Evolutionary conservation across 1,284 basidiomycete species (phyloP).

Genomic region (Tetrapyrgos nigripes): DNA sequence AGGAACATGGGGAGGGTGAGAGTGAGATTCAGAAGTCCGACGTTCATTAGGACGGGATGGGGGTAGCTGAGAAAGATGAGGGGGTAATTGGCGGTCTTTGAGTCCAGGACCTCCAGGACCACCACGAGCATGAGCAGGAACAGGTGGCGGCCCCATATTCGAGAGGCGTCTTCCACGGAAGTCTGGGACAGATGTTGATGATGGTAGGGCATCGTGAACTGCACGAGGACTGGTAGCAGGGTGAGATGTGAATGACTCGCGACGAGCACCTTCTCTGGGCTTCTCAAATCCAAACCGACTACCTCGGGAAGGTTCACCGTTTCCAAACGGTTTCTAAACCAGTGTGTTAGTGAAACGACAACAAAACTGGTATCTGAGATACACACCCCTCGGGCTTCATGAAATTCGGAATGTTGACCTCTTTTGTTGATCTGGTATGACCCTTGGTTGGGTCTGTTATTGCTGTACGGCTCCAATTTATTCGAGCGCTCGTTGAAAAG

Average conservation of each 20-base stretch:
- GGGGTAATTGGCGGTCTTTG: slow-evolving; percentile 52
- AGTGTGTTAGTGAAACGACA: slow-evolving; percentile 50
- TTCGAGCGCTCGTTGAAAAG: slow-evolving; percentile 94
- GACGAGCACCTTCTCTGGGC: slow-evolving; percentile 6
- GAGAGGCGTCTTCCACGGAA: slow-evolving; percentile 44
- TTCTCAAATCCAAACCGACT: slow-evolving; percentile 25
- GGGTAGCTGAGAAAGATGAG: slow-evolving; percentile 49
- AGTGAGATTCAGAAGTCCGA: slow-evolving; percentile 46
- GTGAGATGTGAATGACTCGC: slow-evolving; percentile 20
- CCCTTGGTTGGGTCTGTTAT: slow-evolving; percentile 42
- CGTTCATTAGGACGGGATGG: slow-evolving; percentile 30
- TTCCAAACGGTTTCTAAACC: slow-evolving; percentile 54
- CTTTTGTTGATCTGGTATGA: slow-evolving; percentile 47
- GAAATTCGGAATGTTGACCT: slow-evolving; percentile 44
- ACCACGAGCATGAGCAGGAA: slow-evolving; percentile 47
- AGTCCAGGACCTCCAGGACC: slow-evolving; percentile 21
- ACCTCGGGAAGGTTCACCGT: slow-evolving; percentile 35
- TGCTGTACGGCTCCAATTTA: slow-evolving; percentile 77
- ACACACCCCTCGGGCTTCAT: slow-evolving; percentile 50
- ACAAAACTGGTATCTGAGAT: slow-evolving; percentile 47
- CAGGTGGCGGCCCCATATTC: slow-evolving; percentile 53
- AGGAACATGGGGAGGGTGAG: slow-evolving; percentile 27
- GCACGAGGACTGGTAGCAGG: slow-evolving; percentile 40
- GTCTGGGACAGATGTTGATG: slow-evolving; percentile 13
- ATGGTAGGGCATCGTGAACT: slow-evolving; percentile 14